Evolutionary conservation across 225 moss, liverwort and hornwort species (phyloP).

Genomic region (Bryum argenteum): DNA sequence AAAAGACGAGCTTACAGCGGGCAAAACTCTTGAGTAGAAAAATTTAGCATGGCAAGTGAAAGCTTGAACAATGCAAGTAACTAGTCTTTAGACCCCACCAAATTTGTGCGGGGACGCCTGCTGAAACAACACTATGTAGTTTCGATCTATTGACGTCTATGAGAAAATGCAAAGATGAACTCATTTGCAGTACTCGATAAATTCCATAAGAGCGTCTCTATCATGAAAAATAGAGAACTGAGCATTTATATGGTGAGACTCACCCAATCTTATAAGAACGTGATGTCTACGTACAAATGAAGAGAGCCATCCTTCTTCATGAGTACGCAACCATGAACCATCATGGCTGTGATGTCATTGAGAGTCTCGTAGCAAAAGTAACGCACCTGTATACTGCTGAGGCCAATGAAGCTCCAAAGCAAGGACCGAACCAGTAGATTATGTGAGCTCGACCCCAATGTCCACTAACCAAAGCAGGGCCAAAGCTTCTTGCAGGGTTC

Average conservation of each 20-base stretch:
- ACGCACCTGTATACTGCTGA: constrained; percentile 80
- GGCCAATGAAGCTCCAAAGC: constrained; percentile 82
- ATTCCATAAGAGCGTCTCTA: not conserved
- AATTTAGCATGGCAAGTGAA: too few species aligned
- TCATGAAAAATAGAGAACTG: not conserved
- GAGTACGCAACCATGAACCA: not conserved
- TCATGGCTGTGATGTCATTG: not conserved
- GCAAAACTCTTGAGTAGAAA: too few species aligned
- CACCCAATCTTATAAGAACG: not conserved
- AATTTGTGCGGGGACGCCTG: not conserved
- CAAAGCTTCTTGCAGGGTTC: constrained; percentile 99
- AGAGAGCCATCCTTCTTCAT: not conserved
- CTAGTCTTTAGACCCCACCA: too few species aligned
- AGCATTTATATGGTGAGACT: constrained; percentile 1
- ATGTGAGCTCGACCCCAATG: constrained; percentile 81
- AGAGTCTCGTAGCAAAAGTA: not conserved
- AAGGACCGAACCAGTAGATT: constrained; percentile 93
- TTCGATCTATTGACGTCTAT: not conserved
- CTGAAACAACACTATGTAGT: not conserved
- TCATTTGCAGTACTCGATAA: not conserved
- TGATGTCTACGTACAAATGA: not conserved
- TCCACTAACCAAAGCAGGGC: constrained; percentile 90
- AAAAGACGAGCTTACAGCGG: too few species aligned
- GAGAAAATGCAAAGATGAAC: constrained; percentile 14
- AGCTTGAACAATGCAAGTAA: too few species aligned